phyloP scores from a whole-genome alignment of 495 filamentous ascomycete species.

The Beverwykella pulmonaria region DNA sequence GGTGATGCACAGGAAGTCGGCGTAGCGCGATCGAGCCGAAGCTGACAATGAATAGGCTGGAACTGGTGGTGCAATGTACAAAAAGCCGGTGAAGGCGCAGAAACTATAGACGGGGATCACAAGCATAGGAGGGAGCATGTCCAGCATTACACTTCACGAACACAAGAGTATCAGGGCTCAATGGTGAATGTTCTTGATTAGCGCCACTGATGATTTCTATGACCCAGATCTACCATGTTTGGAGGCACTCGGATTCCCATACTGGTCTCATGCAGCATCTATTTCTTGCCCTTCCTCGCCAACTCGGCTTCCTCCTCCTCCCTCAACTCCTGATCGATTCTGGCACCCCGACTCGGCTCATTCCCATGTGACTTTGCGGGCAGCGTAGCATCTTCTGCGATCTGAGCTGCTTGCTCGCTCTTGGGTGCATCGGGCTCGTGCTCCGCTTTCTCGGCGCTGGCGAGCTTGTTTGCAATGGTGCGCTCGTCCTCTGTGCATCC shows the following conservation, averaged over 20 bases:
- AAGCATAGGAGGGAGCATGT: constrained; percentile 3
- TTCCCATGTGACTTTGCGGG: constrained; percentile 48
- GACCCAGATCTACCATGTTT: not conserved
- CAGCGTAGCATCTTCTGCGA: constrained; percentile 22
- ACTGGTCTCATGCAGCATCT: not conserved
- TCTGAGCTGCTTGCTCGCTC: constrained; percentile 58
- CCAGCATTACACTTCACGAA: not conserved
- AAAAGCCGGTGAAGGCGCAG: constrained; percentile 32
- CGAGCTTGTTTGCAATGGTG: constrained; percentile 74
- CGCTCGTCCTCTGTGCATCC: constrained; percentile 68
- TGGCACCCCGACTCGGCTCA: constrained; percentile 51
- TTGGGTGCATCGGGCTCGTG: constrained; percentile 54
- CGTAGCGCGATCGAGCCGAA: not conserved
- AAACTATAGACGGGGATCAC: constrained; percentile 7
- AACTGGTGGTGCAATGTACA: constrained; percentile 47
- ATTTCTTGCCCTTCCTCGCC: constrained; percentile 48
- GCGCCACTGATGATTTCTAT: not conserved
- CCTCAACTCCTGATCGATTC: constrained; percentile 49
- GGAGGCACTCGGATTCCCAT: too few relatives aligned
- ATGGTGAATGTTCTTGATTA: too few relatives aligned
- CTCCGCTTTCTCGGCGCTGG: constrained; percentile 39
- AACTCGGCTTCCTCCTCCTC: constrained; percentile 50
- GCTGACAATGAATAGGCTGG: constrained; percentile 41
- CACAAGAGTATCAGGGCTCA: too few relatives aligned
- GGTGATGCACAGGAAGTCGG: constrained; percentile 56